Evolutionary conservation across 148 eudicot genomes (phyloP).

Genomic region (Rhododendron kiyosumense): DNA sequence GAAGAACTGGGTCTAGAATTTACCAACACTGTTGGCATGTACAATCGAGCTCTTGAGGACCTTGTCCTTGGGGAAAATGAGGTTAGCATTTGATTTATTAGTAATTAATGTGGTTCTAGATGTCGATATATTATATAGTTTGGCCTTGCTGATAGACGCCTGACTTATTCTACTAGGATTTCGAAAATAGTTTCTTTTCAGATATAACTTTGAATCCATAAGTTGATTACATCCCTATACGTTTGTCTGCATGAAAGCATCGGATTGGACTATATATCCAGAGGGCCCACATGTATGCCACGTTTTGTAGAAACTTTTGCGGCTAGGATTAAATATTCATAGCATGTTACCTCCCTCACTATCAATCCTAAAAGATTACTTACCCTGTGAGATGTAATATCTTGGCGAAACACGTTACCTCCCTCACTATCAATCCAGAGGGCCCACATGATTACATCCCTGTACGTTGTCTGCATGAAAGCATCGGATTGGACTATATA

Average conservation of each 20-base stretch:
- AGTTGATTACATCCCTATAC: neutral
- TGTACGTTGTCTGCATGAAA: neutral
- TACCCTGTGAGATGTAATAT: neutral
- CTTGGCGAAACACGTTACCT: too few relatives aligned
- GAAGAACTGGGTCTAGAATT: slow-evolving; percentile 58
- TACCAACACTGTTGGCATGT: slow-evolving; percentile 46
- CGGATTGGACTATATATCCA: neutral
- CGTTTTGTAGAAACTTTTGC: neutral
- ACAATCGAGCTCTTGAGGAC: slow-evolving; percentile 66
- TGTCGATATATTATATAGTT: neutral
- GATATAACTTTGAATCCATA: neutral
- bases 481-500: neutral
- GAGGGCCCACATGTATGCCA: neutral
- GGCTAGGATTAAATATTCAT: neutral
- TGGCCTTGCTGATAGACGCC: neutral
- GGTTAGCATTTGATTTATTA: slow-evolving; percentile 26
- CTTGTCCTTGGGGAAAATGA: slow-evolving; percentile 57
- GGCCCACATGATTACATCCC: neutral
- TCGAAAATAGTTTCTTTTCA: neutral
- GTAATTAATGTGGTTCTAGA: neutral
- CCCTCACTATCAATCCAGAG: too few relatives aligned
- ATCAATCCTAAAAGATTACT: neutral
- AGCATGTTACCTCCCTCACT: neutral
- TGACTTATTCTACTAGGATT: neutral
- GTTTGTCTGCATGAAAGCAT: neutral